Evolutionary conservation across 75 land plant species (phyloP).

Genomic region (Azolla pinnata): DNA sequence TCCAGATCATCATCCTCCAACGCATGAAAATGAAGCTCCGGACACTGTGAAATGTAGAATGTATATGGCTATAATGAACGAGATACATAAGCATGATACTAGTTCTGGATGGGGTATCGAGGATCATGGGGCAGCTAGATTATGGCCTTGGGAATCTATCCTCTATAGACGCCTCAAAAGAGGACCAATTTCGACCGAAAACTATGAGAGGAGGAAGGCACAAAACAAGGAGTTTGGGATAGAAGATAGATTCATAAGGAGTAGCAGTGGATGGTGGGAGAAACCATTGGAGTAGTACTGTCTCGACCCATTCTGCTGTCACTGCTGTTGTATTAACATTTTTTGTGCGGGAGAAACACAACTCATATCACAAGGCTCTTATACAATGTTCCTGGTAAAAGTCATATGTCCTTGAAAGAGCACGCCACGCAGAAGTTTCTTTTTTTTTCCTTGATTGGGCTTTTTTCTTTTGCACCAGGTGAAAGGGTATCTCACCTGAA

Average conservation of each 20-base stretch:
- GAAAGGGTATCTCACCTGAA: too few relatives aligned
- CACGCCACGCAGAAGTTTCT: too few relatives aligned
- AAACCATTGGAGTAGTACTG: background rate
- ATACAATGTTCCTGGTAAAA: too few relatives aligned
- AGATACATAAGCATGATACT: background rate
- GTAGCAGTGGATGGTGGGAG: conserved; percentile 59
- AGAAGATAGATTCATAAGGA: conserved; percentile 38
- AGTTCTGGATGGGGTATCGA: background rate
- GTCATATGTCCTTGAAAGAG: too few relatives aligned
- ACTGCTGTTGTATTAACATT: too few relatives aligned
- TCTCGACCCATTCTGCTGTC: too few relatives aligned
- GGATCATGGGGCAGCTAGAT: conserved; percentile 10
- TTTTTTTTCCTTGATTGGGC: too few relatives aligned
- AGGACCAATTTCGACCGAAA: conserved; percentile 43
- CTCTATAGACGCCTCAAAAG: conserved; percentile 41
- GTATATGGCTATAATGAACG: conserved; percentile 8
- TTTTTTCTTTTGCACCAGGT: too few relatives aligned
- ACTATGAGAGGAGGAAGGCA: conserved; percentile 33
- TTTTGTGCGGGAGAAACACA: too few relatives aligned
- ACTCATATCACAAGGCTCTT: too few relatives aligned
- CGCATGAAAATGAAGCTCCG: background rate
- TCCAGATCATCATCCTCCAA: background rate
- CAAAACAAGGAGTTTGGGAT: conserved; percentile 53
- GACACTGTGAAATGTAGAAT: background rate
- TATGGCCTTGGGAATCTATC: conserved; percentile 45